phyloP scores from a whole-genome alignment of 768 basidiomycete genomes.

The Obba rivulosa region DNA sequence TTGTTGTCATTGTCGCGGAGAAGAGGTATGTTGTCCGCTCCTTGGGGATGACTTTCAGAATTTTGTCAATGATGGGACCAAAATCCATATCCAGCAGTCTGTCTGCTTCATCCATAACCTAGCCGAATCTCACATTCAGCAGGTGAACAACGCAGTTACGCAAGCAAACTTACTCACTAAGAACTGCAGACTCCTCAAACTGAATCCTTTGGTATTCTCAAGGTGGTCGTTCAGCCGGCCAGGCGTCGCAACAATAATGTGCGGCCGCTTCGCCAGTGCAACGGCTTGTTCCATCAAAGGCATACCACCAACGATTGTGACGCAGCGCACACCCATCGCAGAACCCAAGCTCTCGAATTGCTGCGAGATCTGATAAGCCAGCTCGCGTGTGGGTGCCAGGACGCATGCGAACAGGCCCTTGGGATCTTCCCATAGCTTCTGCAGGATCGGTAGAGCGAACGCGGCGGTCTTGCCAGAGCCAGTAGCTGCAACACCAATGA shows the following conservation, averaged over 20 bases:
- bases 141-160: background rate
- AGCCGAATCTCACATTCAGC: background rate
- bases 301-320: slow-evolving; percentile 93
- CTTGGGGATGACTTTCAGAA: slow-evolving; percentile 90
- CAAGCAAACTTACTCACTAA: slow-evolving; percentile 49
- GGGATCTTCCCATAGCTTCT: slow-evolving; percentile 95
- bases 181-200: slow-evolving; percentile 78
- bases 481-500: slow-evolving; percentile 97
- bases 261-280: slow-evolving; percentile 88
- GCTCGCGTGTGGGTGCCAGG: slow-evolving; percentile 94
- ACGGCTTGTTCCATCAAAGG: slow-evolving; percentile 89
- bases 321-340: slow-evolving; percentile 87
- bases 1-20: slow-evolving; percentile 98
- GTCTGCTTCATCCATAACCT: slow-evolving; percentile 99
- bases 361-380: slow-evolving; percentile 97
- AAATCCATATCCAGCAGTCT: slow-evolving; percentile 95
- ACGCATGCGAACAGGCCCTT: slow-evolving; percentile 90
- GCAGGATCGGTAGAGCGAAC: slow-evolving; percentile 92
- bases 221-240: slow-evolving; percentile 91
- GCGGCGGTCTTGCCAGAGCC: slow-evolving; percentile 98
- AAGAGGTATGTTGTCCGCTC: slow-evolving; percentile 95
- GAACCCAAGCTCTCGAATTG: slow-evolving; percentile 91
- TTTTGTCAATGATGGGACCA: slow-evolving; percentile 91
- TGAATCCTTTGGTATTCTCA: slow-evolving; percentile 97
- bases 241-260: slow-evolving; percentile 93